Conservation (phyloP, 305 asterid species). For the Solanum aculeatissimum region DNA sequence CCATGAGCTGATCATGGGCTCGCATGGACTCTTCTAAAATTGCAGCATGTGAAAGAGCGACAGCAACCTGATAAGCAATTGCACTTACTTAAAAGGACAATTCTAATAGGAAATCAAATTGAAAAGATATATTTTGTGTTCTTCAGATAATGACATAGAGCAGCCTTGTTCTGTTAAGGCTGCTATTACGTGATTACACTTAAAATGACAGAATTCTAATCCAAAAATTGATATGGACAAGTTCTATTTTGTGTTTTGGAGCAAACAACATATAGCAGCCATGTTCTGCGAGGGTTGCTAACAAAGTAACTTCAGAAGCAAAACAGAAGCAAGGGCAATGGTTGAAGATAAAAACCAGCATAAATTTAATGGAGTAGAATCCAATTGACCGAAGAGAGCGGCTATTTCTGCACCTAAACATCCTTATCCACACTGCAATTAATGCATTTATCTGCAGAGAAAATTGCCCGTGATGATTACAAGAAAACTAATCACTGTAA, state of each 20-base stretch:
- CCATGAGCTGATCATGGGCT: constrained; percentile 61
- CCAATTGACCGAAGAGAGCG: not conserved
- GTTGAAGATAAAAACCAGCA: not conserved
- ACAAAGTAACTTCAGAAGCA: not conserved
- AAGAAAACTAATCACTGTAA: not conserved
- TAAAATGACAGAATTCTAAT: not conserved
- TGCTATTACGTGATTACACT: not conserved
- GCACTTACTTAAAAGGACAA: not conserved
- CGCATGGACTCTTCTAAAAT: constrained; percentile 65
- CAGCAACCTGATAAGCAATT: constrained; percentile 43
- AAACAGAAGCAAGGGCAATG: not conserved
- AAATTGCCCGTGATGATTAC: not conserved
- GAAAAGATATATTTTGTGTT: not conserved
- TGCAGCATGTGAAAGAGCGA: constrained; percentile 83
- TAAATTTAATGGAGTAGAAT: not conserved
- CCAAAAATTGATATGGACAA: not conserved
- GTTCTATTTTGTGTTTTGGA: not conserved
- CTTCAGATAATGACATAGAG: not conserved
- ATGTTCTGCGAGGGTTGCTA: not conserved
- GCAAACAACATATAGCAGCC: not conserved
- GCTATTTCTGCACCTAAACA: not conserved
- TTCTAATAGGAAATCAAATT: not conserved
- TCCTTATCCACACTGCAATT: not conserved
- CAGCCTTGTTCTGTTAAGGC: not conserved
- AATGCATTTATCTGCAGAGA: not conserved